Conservation (phyloP, 768 basidiomycete species). For the Fomitopsis pulvina region DNA sequence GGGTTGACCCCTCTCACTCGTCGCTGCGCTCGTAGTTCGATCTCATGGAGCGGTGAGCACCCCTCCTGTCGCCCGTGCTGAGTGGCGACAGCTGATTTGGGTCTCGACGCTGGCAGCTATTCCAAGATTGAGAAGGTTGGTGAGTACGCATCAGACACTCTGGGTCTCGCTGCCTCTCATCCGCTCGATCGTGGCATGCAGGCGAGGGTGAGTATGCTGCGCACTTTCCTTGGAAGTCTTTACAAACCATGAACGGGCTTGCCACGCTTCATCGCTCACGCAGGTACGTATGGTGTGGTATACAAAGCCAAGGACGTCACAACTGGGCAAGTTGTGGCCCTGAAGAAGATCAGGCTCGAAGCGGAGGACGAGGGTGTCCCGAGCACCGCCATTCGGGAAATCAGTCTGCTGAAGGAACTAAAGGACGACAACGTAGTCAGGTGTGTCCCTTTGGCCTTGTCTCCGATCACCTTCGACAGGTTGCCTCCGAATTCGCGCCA, state of each 20-base stretch:
- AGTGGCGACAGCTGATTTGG: conserved; percentile 10
- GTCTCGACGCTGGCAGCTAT: conserved; percentile 41
- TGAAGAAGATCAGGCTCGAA: conserved; percentile 98
- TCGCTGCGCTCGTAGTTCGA: background rate
- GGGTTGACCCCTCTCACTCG: background rate
- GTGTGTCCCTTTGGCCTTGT: conserved; percentile 32
- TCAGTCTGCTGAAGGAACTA: conserved; percentile 93
- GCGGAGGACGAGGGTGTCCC: conserved; percentile 99
- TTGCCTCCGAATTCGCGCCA: background rate
- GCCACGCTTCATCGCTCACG: background rate
- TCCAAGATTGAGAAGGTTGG: conserved; percentile 98
- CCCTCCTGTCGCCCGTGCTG: conserved; percentile 1
- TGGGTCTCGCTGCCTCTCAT: background rate
- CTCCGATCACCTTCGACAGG: background rate
- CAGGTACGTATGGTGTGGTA: conserved; percentile 97
- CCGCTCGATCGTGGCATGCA: conserved; percentile 13
- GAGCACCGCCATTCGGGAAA: conserved; percentile 96
- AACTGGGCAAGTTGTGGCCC: conserved; percentile 80
- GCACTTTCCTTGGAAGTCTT: background rate
- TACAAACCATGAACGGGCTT: background rate
- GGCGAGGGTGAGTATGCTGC: conserved; percentile 40
- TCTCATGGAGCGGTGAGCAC: conserved; percentile 22
- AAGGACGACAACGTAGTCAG: conserved; percentile 94
- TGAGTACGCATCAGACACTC: conserved; percentile 41
- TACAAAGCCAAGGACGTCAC: conserved; percentile 89